Conservation (phyloP, 306 rosid genomes). For the Castanea sativa region DNA sequence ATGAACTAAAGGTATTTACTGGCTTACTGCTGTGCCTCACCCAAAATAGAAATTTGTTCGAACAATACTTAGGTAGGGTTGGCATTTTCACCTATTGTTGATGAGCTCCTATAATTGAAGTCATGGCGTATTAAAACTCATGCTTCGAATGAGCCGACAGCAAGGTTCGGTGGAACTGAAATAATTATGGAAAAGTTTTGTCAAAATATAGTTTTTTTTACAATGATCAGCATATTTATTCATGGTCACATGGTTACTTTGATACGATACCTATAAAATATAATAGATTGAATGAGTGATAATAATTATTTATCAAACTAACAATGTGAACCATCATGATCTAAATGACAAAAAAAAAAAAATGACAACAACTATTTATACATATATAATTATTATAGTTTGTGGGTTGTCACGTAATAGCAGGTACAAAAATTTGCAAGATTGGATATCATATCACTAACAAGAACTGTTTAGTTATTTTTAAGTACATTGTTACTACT, state of each 20-base stretch:
- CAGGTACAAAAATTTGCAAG: too few relatives aligned
- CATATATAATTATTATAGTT: neutral
- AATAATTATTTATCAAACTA: neutral
- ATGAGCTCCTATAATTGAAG: neutral
- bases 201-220: neutral
- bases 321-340: neutral
- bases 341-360: neutral
- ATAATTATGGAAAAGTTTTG: neutral
- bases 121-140: too few relatives aligned
- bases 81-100: too few relatives aligned
- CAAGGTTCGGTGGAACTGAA: neutral
- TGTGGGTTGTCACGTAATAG: too few relatives aligned
- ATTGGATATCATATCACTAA: too few relatives aligned
- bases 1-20: too few relatives aligned
- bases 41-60: too few relatives aligned
- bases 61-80: too few relatives aligned
- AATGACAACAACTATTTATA: neutral
- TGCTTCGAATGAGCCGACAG: conserved; percentile 1
- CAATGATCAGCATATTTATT: neutral
- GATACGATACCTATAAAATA: neutral
- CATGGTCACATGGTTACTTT: conserved; percentile 11
- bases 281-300: too few relatives aligned
- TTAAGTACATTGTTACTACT: too few relatives aligned
- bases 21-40: too few relatives aligned
- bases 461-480: too few relatives aligned